phyloP scores from a whole-genome alignment of 768 basidiomycete genomes.

The Strobilomyces dryophilus region DNA sequence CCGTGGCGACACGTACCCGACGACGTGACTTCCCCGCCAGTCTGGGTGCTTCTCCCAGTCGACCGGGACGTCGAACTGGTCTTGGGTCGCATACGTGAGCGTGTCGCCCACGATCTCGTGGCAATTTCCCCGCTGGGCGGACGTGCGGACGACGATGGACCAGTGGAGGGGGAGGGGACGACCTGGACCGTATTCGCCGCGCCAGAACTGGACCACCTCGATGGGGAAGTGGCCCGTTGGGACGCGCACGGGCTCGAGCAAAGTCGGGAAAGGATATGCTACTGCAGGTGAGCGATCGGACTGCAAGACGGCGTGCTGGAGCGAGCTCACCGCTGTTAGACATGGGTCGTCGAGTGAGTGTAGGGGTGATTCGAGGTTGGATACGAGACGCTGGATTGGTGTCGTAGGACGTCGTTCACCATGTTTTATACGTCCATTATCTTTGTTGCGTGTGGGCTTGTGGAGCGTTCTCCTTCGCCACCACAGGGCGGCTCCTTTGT shows the following conservation, averaged over 20 bases:
- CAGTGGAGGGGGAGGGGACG: slow-evolving; percentile 22
- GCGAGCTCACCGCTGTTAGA: neutral
- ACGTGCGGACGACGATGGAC: slow-evolving; percentile 25
- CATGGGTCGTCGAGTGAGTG: neutral
- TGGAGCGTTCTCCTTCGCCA: neutral
- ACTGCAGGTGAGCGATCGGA: neutral
- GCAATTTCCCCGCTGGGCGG: slow-evolving; percentile 11
- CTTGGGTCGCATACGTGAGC: slow-evolving; percentile 14
- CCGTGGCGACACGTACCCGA: slow-evolving; percentile 18
- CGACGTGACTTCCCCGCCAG: slow-evolving; percentile 23
- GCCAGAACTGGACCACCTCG: slow-evolving; percentile 28
- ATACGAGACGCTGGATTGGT: neutral
- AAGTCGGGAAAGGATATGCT: neutral
- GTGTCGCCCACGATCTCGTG: slow-evolving; percentile 24
- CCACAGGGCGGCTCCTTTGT: slow-evolving; percentile 5
- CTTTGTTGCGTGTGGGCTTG: slow-evolving; percentile 3
- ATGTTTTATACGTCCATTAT: slow-evolving; percentile 8
- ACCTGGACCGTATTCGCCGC: slow-evolving; percentile 12
- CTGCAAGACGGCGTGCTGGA: neutral
- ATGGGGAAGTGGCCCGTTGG: slow-evolving; percentile 19
- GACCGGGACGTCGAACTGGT: slow-evolving; percentile 10
- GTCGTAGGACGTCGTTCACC: neutral
- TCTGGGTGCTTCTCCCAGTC: neutral
- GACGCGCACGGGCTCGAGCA: slow-evolving; percentile 17
- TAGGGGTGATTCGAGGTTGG: neutral